phyloP scores from a whole-genome alignment of 2,329 filamentous ascomycete species.

The Arthrinium puccinioides region DNA sequence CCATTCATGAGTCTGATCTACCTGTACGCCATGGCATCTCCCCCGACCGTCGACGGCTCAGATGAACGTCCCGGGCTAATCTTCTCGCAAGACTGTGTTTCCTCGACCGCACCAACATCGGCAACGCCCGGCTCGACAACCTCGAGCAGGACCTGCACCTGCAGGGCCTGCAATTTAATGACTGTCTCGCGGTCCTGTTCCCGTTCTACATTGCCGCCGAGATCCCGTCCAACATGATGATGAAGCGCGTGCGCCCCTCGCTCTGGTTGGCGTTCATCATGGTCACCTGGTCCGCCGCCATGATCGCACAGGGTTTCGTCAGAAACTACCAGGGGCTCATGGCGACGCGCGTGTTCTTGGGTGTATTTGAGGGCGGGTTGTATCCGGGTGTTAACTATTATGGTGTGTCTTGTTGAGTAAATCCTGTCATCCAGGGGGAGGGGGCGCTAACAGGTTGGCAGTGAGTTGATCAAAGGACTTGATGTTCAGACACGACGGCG shows the following conservation, averaged over 20 bases:
- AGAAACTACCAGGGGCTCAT: conserved; percentile 23
- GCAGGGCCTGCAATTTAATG: conserved; percentile 54
- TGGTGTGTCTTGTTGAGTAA: too few species aligned
- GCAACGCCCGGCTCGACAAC: conserved; percentile 30
- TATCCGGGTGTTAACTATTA: conserved; percentile 58
- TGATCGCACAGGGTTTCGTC: conserved; percentile 17
- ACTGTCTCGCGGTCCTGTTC: conserved; percentile 53
- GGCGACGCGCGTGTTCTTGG: conserved; percentile 37
- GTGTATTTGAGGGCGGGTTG: conserved; percentile 47
- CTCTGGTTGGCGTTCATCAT: conserved; percentile 60
- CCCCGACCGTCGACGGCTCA: not conserved
- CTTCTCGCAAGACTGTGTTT: conserved; percentile 34
- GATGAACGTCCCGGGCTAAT: not conserved
- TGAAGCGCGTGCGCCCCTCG: conserved; percentile 53
- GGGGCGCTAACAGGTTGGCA: too few species aligned
- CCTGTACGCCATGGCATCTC: conserved; percentile 26
- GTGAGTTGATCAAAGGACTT: too few species aligned
- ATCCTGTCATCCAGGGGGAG: too few species aligned
- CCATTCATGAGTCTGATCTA: conserved; percentile 55
- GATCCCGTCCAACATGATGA: conserved; percentile 51
- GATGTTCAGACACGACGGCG: not conserved
- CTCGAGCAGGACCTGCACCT: conserved; percentile 33
- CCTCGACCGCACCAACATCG: conserved; percentile 42
- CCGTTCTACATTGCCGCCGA: conserved; percentile 51
- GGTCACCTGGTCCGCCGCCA: conserved; percentile 29